Percentiles rank a stretch among this genome's conserved stretches.
Evolutionary conservation across 768 basidiomycete genomes (phyloP).

Genomic region (Rhodotorula sphaerocarpa): DNA sequence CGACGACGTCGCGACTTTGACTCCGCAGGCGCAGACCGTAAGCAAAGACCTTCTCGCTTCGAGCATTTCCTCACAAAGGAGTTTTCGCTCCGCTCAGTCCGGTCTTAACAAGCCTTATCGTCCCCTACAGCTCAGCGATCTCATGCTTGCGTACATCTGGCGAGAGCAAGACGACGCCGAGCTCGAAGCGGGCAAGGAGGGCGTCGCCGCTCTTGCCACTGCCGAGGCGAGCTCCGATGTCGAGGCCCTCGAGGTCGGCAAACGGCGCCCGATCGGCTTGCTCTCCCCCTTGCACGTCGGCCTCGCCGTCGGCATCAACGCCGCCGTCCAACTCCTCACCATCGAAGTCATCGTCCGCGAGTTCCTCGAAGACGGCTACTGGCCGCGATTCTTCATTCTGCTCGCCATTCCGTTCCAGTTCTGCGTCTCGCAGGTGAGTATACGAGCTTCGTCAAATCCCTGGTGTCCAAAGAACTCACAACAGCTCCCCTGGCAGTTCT

Average conservation of each 20-base stretch:
- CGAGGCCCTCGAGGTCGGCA: not conserved
- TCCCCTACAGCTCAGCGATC: not conserved
- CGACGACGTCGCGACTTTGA: conserved; percentile 13
- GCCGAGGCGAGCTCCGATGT: not conserved
- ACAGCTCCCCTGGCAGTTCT: conserved; percentile 3
- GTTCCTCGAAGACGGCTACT: conserved; percentile 14
- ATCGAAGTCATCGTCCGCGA: conserved; percentile 9
- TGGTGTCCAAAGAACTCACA: too few relatives aligned
- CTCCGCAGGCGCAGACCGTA: conserved; percentile 14
- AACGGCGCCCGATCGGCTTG: conserved; percentile 9
- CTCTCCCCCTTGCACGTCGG: conserved; percentile 22
- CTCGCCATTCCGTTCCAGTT: conserved; percentile 26
- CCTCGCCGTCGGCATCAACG: conserved; percentile 23
- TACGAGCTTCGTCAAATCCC: too few relatives aligned
- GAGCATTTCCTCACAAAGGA: fast-evolving
- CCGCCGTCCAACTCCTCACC: conserved; percentile 13
- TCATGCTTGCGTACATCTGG: conserved; percentile 29
- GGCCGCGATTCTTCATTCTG: conserved; percentile 20
- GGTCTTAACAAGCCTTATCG: not conserved
- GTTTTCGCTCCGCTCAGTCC: too few relatives aligned
- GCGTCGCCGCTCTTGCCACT: not conserved
- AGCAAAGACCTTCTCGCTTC: not conserved
- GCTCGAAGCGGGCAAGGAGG: conserved; percentile 3
- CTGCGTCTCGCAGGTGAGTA: conserved; percentile 18
- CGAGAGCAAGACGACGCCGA: conserved; percentile 18